phyloP scores from a whole-genome alignment of 805 yeast genomes.

The Candida sanyiensis region DNA sequence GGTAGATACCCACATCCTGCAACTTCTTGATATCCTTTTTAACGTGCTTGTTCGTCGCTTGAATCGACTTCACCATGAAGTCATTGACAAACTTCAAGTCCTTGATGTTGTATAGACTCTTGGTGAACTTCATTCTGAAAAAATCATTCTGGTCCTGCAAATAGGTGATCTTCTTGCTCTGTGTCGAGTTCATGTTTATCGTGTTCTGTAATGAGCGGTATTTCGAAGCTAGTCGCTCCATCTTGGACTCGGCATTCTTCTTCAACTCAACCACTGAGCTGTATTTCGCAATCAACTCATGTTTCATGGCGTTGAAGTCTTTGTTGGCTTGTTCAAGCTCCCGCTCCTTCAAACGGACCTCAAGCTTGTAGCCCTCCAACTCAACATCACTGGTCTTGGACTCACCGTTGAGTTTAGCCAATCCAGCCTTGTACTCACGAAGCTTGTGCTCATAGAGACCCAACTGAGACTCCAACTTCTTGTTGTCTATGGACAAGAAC shows the following conservation, averaged over 20 bases:
- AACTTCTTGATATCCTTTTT: conserved; percentile 24
- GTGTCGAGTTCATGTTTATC: conserved; percentile 17
- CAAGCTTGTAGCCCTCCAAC: conserved; percentile 13
- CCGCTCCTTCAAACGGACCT: conserved; percentile 16
- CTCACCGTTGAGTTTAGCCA: conserved; percentile 14
- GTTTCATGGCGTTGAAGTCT: conserved; percentile 30
- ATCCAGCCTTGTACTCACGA: conserved; percentile 22
- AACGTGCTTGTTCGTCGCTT: conserved; percentile 22
- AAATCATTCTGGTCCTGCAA: conserved; percentile 39
- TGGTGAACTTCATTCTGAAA: conserved; percentile 43
- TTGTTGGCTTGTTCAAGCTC: conserved; percentile 10
- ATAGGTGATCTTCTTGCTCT: conserved; percentile 19
- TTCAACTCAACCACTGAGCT: conserved; percentile 25
- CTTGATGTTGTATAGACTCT: conserved; percentile 31
- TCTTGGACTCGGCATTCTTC: conserved; percentile 23
- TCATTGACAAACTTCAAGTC: conserved; percentile 33
- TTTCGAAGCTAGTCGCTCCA: conserved; percentile 28
- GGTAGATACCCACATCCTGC: conserved; percentile 24
- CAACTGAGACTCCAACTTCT: conserved; percentile 27
- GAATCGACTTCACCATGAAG: conserved; percentile 28
- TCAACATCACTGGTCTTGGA: conserved; percentile 8
- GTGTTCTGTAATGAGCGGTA: conserved; percentile 26
- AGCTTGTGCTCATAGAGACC: conserved; percentile 30
- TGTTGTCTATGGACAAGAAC: conserved; percentile 28
- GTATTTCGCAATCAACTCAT: conserved; percentile 27